Base-by-base conservation (phyloP, 495 filamentous ascomycete species). In the Penicillium dipodomyicola region DNA sequence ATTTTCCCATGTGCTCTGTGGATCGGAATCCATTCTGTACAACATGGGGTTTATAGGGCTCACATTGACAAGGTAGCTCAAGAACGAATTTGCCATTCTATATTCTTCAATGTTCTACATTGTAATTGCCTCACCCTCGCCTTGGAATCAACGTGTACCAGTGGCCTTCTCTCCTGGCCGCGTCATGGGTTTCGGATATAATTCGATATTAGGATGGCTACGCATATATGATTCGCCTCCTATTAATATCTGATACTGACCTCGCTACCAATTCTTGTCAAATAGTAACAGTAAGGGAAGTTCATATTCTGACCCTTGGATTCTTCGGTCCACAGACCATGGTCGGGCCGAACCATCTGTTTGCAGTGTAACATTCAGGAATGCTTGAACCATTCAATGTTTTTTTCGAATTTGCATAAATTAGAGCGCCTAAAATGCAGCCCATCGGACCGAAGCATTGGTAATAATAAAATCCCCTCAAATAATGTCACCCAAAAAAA, bases 111-210 rank as follows among this genome's bases (percentile, higher is more conserved):
- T 37, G 15, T 37, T 37, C 35, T 6, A 37, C n/a, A 37, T 37
- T 14, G 30, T 32, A 32, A 32, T 32, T 32, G 9, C 30, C 30
- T 49, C 5, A 23, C 30, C 30, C 5, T 49, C 8, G 47, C 47
- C 30, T 49, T 35, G 47, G 30, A 22, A 48, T 14, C 47, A 57
- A 49, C n/a, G 25, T 40, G 52, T 29, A 48, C 39, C 52, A 51
- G 50, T 32, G 33, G 40, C 25, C 35, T 39, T 45, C 7, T 39
- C 50, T 37, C 30, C 49, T 42, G 41, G 62, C 58, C 62, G 51
- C 62, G 58, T 64, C 58, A 64, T 61, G 47, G 29, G 58, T 64
- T 61, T 61, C 52, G 54, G 47, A 61, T 62, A 54, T 23, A 43
- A 42, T 48, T 52, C 27, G 29, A 43, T 37, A 53, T 35, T 7